Conservation (phyloP, 257 asterid genomes). For the Solanum bulbocastanum region DNA sequence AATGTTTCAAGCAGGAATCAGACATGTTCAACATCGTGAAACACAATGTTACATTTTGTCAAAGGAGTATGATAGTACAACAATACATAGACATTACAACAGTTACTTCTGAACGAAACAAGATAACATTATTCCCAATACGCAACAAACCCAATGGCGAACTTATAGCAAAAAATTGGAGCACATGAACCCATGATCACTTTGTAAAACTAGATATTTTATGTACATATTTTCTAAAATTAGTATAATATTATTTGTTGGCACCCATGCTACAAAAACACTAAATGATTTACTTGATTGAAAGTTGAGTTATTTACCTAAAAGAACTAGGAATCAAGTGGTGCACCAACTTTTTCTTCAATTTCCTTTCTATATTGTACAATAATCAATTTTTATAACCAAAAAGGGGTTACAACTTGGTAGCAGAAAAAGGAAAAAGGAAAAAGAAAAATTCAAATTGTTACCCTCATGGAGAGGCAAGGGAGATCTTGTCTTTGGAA, state of each 20-base stretch:
- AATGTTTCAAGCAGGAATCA: not conserved
- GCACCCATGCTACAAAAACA: not conserved
- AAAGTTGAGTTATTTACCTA: not conserved
- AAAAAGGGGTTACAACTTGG: not conserved
- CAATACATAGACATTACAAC: not conserved
- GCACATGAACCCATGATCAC: not conserved
- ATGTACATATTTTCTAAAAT: not conserved
- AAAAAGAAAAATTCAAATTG: not conserved
- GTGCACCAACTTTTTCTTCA: not conserved
- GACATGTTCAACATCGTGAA: not conserved
- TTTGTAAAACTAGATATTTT: not conserved
- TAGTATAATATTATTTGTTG: not conserved
- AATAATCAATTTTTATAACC: not conserved
- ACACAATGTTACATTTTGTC: not conserved
- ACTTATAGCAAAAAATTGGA: not conserved
- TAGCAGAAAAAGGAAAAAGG: not conserved
- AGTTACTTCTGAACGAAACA: not conserved
- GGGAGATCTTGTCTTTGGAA: constrained; percentile 86
- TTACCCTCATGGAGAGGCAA: constrained; percentile 66
- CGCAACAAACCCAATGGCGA: not conserved
- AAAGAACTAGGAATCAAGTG: not conserved
- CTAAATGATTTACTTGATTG: not conserved
- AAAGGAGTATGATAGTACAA: not conserved
- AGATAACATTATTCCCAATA: not conserved
- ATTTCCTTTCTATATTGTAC: not conserved